Percentiles rank a stretch among this genome's conserved stretches.
Evolutionary conservation across 768 basidiomycete species (phyloP).

Genomic region (Naematelia aurantialba): DNA sequence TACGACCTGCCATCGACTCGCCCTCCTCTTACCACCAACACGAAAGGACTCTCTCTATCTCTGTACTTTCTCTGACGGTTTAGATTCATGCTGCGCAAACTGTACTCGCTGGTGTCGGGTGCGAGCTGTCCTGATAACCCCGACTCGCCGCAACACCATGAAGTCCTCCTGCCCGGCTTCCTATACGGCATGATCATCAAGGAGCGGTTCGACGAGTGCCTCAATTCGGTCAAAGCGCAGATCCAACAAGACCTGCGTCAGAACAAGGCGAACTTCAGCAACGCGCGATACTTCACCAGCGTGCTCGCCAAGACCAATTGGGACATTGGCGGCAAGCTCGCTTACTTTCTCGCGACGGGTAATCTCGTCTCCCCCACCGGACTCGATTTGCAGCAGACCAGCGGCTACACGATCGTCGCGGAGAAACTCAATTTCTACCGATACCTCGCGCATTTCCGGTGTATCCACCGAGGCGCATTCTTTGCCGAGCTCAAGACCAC

Average conservation of each 20-base stretch:
- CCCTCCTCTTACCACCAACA: not conserved
- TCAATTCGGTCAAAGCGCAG: constrained; percentile 60
- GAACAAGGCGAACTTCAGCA: constrained; percentile 72
- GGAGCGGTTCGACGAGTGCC: constrained; percentile 86
- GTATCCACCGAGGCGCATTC: constrained; percentile 98
- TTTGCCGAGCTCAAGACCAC: constrained; percentile 98
- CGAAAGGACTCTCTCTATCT: too few species aligned
- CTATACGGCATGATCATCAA: constrained; percentile 97
- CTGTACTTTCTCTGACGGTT: constrained; percentile 7
- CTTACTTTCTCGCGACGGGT: constrained; percentile 95
- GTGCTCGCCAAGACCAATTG: constrained; percentile 74
- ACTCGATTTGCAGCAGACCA: constrained; percentile 92
- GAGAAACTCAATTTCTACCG: constrained; percentile 99
- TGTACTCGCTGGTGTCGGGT: constrained; percentile 84
- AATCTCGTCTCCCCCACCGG: constrained; percentile 92
- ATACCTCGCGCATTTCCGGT: constrained; percentile 96
- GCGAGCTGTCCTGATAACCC: constrained; percentile 92
- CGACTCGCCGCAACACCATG: constrained; percentile 97
- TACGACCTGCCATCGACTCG: constrained; percentile 16
- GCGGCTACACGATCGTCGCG: constrained; percentile 98
- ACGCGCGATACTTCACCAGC: constrained; percentile 78
- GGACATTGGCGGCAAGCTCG: constrained; percentile 82
- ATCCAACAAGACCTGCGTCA: constrained; percentile 72
- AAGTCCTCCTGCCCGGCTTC: constrained; percentile 86
- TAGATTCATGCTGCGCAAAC: constrained; percentile 95